Evolutionary conservation across 2,329 filamentous ascomycete species (phyloP), one percentile per base, ranked within the genome.

Genomic region (Penicillium sclerotiorum): DNA sequence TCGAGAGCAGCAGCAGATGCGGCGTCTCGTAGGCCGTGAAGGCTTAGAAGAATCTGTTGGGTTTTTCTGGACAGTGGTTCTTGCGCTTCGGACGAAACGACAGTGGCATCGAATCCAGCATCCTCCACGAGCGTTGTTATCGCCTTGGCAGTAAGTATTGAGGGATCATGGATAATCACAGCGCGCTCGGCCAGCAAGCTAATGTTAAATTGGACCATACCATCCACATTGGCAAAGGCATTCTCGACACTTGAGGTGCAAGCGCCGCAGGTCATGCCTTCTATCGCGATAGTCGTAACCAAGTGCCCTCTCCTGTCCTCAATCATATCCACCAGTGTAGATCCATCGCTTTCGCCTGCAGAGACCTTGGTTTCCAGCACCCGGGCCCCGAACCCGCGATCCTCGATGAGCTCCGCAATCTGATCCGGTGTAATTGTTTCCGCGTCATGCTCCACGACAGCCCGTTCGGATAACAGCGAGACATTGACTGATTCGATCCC

Each of bases 241-340:
- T 83, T 81, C 64, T 96, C 89, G 1, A 97, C 85, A 5, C 93
- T 91, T 1, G 93, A 93, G 0, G 94, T 97, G 72, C 94, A 99
- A 35, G 94, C 90, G 18, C 93, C 93, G 67, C 94, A 97, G 1
- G 94, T 99, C 94, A 99, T 99, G 43, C 94, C 94, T 59, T 94
- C 90, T 47, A 99, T 89, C 4, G 89, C 85, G 15, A 99, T 80
- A 0, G 92, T 97, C 0, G 92, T 96, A 1, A 84, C 89, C 49
- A 86, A 79, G 3, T 63, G 56, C 21, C 69, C 70, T 7, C 67
- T 50, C 45, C 71, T 75, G 23, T 59, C 55, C 41, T 69, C 60
- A 7, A 67, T 52, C 40, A 64, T 45, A 13, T 66, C 60, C 55
- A 52, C 66, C 70, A 43, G 71, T 58, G 36, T 67, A 63, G 46